Base-by-base conservation (phyloP, 2,329 filamentous ascomycete genomes). In the Penicillium aurantiogriseum region DNA sequence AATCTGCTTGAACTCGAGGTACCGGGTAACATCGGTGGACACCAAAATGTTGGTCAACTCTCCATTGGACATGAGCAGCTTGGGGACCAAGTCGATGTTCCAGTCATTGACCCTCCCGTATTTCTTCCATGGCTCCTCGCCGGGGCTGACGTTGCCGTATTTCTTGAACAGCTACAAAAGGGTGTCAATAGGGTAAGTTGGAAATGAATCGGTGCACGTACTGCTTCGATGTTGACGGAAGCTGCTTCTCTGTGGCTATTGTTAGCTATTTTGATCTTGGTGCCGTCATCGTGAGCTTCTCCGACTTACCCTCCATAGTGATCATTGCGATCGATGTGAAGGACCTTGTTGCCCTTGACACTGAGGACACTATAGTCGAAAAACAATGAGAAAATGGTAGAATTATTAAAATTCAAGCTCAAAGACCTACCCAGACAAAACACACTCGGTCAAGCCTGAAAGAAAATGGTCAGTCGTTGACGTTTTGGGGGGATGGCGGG, bases 41-140 rank as follows among this genome's bases (percentile, higher is more conserved):
- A 97, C 92, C 73, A 99, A 87, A 72, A 99, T 97, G 80, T 97
- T 97, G 76, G 93, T 97, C 74, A 99, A 83, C 81, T 99, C 93
- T 77, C 94, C 94, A 63, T 95, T 96, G 59, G 93, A 92, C 92
- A 99, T 97, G 77, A 99, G 86, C 71, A 99, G 88, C 84, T 99
- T 99, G 67, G 94, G 93, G 48, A 99, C 92, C 61, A 99, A 85
- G 75, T 99, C 95, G 78, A 99, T 95, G 83, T 97, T 97, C 94
- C 94, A 99, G 84, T 97, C 93, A 80, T 97, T 97, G 75, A 88
- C 83, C 59, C 94, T 89, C 69, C 93, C 93, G 77, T 97, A 97
- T 79, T 96, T 92, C 83, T 95, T 93, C 94, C 94, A 97, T 66
- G 93, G 92, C 82, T 97, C 90, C 73, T 92, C 88, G 68, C 89